phyloP scores from a whole-genome alignment of 768 basidiomycete species.

The Daedaleopsis sinensis region DNA sequence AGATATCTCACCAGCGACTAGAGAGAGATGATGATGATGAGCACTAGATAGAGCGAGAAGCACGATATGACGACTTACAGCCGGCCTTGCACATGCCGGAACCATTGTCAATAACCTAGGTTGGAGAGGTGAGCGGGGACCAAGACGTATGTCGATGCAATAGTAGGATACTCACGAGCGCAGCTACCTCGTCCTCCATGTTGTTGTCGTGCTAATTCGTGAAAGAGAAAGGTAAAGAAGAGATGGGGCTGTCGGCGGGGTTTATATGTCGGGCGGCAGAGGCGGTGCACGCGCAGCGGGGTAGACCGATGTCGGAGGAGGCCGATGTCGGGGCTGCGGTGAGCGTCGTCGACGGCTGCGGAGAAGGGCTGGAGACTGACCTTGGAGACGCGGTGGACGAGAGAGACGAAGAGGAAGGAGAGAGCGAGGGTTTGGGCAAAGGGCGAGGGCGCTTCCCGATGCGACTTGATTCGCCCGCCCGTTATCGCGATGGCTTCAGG shows the following conservation, averaged over 20 bases:
- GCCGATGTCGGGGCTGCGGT: background rate
- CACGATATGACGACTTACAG: constrained; percentile 55
- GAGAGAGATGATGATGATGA: constrained; percentile 74
- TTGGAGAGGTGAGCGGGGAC: constrained; percentile 3
- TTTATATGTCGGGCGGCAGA: constrained; percentile 17
- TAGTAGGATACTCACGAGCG: constrained; percentile 42
- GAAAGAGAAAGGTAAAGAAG: constrained; percentile 26
- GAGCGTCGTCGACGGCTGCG: background rate
- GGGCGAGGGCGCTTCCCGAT: constrained; percentile 24
- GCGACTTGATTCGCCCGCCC: constrained; percentile 19
- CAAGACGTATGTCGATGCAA: constrained; percentile 4
- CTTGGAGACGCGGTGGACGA: constrained; percentile 17
- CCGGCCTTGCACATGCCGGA: constrained; percentile 99
- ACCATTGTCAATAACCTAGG: constrained; percentile 86
- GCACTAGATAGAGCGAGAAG: constrained; percentile 41
- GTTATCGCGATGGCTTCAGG: constrained; percentile 36
- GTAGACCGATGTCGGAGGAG: constrained; percentile 4
- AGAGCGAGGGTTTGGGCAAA: constrained; percentile 30
- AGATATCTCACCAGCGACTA: constrained; percentile 53
- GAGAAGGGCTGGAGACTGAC: background rate
- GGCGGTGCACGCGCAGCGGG: constrained; percentile 20
- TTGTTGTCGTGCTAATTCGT: constrained; percentile 35
- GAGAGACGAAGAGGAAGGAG: constrained; percentile 14
- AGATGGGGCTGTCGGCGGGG: constrained; percentile 21
- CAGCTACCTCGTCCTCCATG: constrained; percentile 72